Evolutionary conservation across 2,329 filamentous ascomycete species (phyloP), one percentile per base, ranked within the genome.

Genomic region (Fusarium sp.): DNA sequence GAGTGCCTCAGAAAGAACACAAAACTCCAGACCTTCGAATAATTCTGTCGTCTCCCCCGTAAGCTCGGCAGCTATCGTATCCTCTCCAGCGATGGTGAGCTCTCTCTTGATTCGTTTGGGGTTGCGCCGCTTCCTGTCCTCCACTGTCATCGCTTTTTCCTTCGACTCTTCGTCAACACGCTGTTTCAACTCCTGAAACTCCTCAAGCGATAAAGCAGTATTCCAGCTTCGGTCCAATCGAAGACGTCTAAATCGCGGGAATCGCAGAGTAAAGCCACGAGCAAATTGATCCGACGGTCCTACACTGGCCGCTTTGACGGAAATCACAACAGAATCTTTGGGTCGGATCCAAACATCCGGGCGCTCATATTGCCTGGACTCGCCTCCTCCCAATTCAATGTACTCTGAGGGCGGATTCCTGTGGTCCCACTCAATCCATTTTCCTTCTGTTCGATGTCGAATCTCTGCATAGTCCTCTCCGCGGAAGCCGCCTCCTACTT

Each of bases 341-440:
- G 96, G 94, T 34, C 91, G 90, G 75, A 99, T 98, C 94, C 94
- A 99, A 56, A 94, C 88, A 75, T 99, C 95, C 0, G 96, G 96
- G 48, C 86, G 85, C 79, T 98, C 95, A 67, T 87, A 84, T 75
- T 96, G 92, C 29, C 80, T 80, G 11, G 86, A 84, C 58, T 92
- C 90, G 15, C 91, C 91, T 12, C 94, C 94, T 5, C 89, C 94
- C 3, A 98, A 87, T 75, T 94, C 92, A 62, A 99, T 90, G 77
- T 90, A 94, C 59, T 92, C 84, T 2, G 84, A 89, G 0, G 96
- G 95, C 3, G 94, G 94, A 44, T 88, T 90, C 70, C 88, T 91
- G 1, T 84, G 76, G 78, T 98, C 91, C 94, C 94, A 99, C 32
- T 92, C 88, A 15, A 87, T 86, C 96, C 96, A 99, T 78, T 97